Evolutionary conservation across 139 green algal genomes (phyloP).

Genomic region (Chlorella sorokiniana): DNA sequence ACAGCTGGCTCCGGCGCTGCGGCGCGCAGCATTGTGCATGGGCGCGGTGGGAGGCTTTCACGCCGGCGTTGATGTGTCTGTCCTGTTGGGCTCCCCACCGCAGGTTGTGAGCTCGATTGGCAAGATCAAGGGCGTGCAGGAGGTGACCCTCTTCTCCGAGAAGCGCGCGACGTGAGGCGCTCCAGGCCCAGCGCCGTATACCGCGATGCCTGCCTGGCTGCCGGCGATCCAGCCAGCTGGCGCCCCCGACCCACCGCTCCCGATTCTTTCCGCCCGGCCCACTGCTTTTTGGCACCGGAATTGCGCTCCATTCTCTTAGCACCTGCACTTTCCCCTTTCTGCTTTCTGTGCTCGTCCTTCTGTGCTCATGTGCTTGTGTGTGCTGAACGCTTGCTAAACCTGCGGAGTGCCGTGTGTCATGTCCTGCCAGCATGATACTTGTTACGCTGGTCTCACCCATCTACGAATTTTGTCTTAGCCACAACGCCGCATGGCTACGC

Average conservation of each 20-base stretch:
- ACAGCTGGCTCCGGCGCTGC: too few relatives aligned
- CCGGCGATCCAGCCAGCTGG: not conserved
- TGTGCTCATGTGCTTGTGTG: too few relatives aligned
- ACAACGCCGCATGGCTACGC: too few relatives aligned
- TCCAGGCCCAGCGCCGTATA: not conserved
- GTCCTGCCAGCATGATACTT: too few relatives aligned
- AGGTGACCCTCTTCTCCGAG: conserved; percentile 42
- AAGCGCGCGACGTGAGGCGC: conserved; percentile 7
- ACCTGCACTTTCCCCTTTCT: not conserved
- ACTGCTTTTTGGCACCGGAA: not conserved
- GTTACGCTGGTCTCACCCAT: too few relatives aligned
- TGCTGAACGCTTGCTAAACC: too few relatives aligned
- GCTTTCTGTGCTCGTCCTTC: not conserved
- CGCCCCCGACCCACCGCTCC: too few relatives aligned
- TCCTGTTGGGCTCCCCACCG: not conserved
- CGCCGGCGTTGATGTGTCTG: not conserved
- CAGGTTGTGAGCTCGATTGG: conserved; percentile 26
- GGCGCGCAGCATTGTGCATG: too few relatives aligned
- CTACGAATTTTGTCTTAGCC: too few relatives aligned
- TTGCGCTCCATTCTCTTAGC: not conserved
- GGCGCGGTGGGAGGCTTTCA: too few relatives aligned
- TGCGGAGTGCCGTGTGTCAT: too few relatives aligned
- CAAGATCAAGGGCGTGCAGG: conserved; percentile 29
- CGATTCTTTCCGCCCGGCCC: not conserved
- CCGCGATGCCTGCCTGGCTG: too few relatives aligned